These are phyloP conservation scores for Zizania latifolia DNA, from an alignment of 176 grass and related monocot genomes.

Conservation along the genomic window DNA sequence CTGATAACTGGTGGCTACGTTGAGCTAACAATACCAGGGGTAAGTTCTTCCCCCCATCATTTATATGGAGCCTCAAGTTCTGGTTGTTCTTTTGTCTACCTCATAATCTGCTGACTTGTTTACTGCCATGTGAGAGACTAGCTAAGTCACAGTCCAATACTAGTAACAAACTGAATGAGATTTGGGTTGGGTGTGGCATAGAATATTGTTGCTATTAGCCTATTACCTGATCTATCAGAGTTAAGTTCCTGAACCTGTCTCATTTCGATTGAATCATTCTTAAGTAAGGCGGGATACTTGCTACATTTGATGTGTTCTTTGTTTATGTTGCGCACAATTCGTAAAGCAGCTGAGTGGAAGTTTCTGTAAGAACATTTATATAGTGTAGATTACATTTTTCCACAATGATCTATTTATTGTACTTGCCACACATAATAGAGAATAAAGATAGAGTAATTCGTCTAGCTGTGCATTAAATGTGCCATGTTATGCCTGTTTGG, in stretches of 20 bases:
- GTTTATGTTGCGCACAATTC: not conserved
- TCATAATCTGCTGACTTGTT: not conserved
- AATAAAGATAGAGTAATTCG: no score
- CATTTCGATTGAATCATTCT: not conserved
- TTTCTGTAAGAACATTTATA: not conserved
- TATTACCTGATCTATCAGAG: not conserved
- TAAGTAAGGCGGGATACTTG: not conserved
- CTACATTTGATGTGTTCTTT: not conserved
- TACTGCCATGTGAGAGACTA: not conserved
- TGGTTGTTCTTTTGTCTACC: not conserved
- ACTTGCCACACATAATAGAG: not conserved
- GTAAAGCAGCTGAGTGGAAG: not conserved
- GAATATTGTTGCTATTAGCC: not conserved
- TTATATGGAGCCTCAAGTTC: not conserved
- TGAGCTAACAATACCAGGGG: conserved; percentile 87
- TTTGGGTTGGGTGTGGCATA: not conserved
- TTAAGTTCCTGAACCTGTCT: not conserved
- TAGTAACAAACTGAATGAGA: not conserved
- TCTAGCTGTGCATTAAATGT: not conserved
- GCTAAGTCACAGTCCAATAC: not conserved
- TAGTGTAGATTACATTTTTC: not conserved
- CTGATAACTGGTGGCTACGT: conserved; percentile 92
- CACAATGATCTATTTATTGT: not conserved
- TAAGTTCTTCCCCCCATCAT: conserved; percentile 33
- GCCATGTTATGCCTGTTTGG: not conserved